Evolutionary conservation across 768 basidiomycete species (phyloP), one percentile per base, ranked within the genome.

Genomic region (Russula griseocarnosa): DNA sequence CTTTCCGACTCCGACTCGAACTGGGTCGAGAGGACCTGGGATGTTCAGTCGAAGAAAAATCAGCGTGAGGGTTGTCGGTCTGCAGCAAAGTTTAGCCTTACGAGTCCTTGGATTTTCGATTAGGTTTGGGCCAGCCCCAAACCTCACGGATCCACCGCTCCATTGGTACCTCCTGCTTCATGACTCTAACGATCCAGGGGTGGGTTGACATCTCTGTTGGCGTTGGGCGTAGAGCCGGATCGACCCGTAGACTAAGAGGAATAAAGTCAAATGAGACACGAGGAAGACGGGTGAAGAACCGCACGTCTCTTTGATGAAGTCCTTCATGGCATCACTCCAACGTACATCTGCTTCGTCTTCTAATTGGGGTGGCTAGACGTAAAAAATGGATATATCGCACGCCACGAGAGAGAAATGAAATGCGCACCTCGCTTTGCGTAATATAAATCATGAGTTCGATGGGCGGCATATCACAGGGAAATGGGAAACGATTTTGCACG

Each of bases 371-470:
- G 90, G 89, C 90, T 93, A 71, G 38, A 66, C 62, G 60, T 55
- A 66, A 54, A 52, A 60, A 60, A 63, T 20, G 62, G 47, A 52
- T 54, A 60, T 68, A 55, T 72, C 67, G 56, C 65, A 68, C 59
- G 47, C 53, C 68, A 50, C 30, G 47, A 54, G 28, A 59, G 63
- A 63, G 61, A 61, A 66, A 66, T 44, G 51, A 36, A 66, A 57
- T 56, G 76, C 81, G 62, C 66, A 87, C 88, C 77, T 90, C 88
- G 72, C 87, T 85, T 54, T 83, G 80, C 7, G 92, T 89, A 70
- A 97, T 94, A 71, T 93, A 86, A 76, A 92, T 88, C 78, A 98
- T 85, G 58, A 98, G 79, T 72, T 98, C 96, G 73, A 98, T 96
- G n/a, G 92, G 86, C 6, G 92, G 86, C 32, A 97, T 80, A 72